Percentiles rank a stretch among this genome's conserved stretches.
Conservation (phyloP, 495 filamentous ascomycete species). For the Podospora comata region DNA sequence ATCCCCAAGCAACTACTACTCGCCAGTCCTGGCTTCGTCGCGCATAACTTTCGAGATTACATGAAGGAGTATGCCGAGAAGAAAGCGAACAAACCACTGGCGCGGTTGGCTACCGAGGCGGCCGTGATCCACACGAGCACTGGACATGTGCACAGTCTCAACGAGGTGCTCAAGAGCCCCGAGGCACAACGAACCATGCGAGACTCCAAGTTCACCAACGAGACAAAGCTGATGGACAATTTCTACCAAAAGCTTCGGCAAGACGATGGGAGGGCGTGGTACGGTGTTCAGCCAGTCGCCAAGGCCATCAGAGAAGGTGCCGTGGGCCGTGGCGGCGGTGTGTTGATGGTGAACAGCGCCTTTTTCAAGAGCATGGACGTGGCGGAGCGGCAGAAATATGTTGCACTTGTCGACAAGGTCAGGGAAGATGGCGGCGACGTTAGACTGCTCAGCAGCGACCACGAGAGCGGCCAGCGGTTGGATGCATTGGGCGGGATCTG, state of each 20-base stretch:
- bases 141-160: constrained; percentile 78
- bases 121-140: constrained; percentile 80
- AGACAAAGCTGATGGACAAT: constrained; percentile 81
- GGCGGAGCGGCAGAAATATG: constrained; percentile 74
- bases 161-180: constrained; percentile 77
- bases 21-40: constrained; percentile 85
- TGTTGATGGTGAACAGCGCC: constrained; percentile 78
- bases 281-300: constrained; percentile 82
- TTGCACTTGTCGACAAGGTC: constrained; percentile 86
- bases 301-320: constrained; percentile 84
- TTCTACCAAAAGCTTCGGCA: constrained; percentile 76
- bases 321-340: constrained; percentile 78
- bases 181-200: constrained; percentile 71
- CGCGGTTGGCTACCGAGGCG: constrained; percentile 56
- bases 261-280: constrained; percentile 89
- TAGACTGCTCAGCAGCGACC: constrained; percentile 81
- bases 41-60: constrained; percentile 73
- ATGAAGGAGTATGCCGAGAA: constrained; percentile 68
- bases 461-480: constrained; percentile 87
- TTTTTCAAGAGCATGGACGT: constrained; percentile 84
- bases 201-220: constrained; percentile 81
- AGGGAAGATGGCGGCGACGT: constrained; percentile 85
- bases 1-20: constrained; percentile 56
- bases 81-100: constrained; percentile 61
- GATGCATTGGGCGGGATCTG: constrained; percentile 85